Base-by-base conservation (phyloP, 768 basidiomycete species). In the Xerocomellus dryophilus region DNA sequence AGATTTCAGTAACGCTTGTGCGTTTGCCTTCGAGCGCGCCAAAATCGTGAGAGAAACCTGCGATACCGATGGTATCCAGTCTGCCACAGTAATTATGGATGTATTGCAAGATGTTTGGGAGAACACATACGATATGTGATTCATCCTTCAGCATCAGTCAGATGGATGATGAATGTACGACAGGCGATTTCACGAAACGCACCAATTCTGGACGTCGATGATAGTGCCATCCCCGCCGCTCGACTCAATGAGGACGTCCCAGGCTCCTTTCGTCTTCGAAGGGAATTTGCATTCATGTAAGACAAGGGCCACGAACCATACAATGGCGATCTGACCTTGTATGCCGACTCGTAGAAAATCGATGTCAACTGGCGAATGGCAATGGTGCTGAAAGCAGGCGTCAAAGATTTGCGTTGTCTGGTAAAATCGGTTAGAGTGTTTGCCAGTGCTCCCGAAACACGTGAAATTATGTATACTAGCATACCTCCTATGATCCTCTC, bases 21-120 rank as follows among this genome's bases (percentile, higher is more conserved):
- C 62, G 63, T 49, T 79, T 74, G 2, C 82, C 82, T 8, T 78
- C 74, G 3, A 84, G 71, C 0, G 78, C 65, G 15, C 76, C 74
- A 56, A 84, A 85, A 60, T 83, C 73, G 59, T 84, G 77, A 5
- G 79, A 78, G 51, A 84, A 85, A 0, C 82, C 81, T 7, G 80
- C 81, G 32, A 84, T 78, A 14, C 83, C 81, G 47, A 85, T 73
- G 1, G 72, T 76, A 59, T 85, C 84, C 5, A 85, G 69, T 11
- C 81, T 83, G 20, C 3, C 17, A 34, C 18, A 5, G 6, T 11
- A 10, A n/a, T 18, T 3, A 47, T 18, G 21, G 2, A 9, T 18
- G 7, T 25, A 2, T 38, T 1, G 1, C n/a, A 15, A 32, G 0
- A 17, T 7, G 0, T 3, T 25, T 9, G n/a, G 10, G 18, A 25